Conservation (phyloP, 169 alveolate genomes). For the Pseudocohnilembus persalinus region DNA sequence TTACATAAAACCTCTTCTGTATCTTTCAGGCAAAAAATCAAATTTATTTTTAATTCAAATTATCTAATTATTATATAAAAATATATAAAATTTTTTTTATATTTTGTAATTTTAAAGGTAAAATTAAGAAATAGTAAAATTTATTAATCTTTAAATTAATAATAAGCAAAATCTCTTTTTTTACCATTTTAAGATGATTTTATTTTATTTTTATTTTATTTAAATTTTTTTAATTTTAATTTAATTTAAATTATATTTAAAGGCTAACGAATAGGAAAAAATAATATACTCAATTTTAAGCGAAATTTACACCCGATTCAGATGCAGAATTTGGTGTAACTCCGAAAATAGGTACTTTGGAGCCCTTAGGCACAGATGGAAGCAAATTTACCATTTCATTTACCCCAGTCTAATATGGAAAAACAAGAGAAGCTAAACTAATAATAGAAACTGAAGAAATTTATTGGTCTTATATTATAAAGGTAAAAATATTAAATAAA, state of each 20-base stretch:
- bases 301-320: constrained; percentile 65
- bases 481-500: no score
- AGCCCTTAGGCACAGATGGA: constrained; percentile 63
- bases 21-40: constrained; percentile 24
- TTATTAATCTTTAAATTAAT: no score
- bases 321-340: constrained; percentile 59
- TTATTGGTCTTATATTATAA: constrained; percentile 43
- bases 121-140: no score
- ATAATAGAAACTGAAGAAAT: constrained; percentile 70
- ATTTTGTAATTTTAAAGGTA: no score
- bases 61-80: no score
- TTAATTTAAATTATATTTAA: neutral
- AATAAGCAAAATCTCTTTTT: no score
- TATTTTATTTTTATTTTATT: no score
- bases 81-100: no score
- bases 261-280: constrained; percentile 52
- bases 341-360: constrained; percentile 56
- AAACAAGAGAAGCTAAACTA: constrained; percentile 57
- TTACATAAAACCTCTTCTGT: constrained; percentile 48
- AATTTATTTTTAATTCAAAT: no score
- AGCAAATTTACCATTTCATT: constrained; percentile 57
- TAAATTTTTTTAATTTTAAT: no score
- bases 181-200: no score
- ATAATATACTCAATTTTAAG: constrained; percentile 54
- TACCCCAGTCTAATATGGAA: constrained; percentile 73